Conservation (phyloP, 1,284 basidiomycete species). For the Golubevia pallescens region DNA sequence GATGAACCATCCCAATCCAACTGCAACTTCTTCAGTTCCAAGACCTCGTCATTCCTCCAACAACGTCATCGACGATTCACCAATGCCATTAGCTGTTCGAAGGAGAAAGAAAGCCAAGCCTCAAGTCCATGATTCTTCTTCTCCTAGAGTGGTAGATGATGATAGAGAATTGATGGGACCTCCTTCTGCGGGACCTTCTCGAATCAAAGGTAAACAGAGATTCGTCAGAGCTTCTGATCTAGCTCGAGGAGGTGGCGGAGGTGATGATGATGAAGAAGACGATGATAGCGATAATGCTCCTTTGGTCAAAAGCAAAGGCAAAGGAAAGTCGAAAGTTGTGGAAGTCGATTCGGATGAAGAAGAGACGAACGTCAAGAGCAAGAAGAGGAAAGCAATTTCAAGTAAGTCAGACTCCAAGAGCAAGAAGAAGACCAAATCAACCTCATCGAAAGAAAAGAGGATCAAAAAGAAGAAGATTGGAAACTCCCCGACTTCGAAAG, state of each 20-base stretch:
- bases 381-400: slow-evolving; percentile 1
- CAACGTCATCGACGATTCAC: not conserved
- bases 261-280: slow-evolving; percentile 15
- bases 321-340: not conserved
- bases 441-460: slow-evolving; percentile 9
- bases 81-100: not conserved
- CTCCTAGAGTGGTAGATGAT: slow-evolving; percentile 1
- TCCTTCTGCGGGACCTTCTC: slow-evolving; percentile 2
- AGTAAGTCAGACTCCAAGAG: not conserved
- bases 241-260: slow-evolving; percentile 10
- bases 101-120: not conserved
- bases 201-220: not conserved
- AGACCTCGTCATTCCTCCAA: not conserved
- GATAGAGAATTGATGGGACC: not conserved
- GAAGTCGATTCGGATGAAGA: not conserved
- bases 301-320: slow-evolving; percentile 1
- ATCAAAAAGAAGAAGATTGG: slow-evolving; percentile 32
- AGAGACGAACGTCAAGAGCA: slow-evolving; percentile 1
- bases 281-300: not conserved
- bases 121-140: not conserved
- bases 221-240: not conserved
- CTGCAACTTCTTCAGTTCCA: not conserved
- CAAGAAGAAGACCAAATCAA: not conserved
- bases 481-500: slow-evolving; percentile 66
- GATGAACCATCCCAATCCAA: not conserved